Conservation (phyloP, 208 protist species). For the Trichomonas tenax region DNA sequence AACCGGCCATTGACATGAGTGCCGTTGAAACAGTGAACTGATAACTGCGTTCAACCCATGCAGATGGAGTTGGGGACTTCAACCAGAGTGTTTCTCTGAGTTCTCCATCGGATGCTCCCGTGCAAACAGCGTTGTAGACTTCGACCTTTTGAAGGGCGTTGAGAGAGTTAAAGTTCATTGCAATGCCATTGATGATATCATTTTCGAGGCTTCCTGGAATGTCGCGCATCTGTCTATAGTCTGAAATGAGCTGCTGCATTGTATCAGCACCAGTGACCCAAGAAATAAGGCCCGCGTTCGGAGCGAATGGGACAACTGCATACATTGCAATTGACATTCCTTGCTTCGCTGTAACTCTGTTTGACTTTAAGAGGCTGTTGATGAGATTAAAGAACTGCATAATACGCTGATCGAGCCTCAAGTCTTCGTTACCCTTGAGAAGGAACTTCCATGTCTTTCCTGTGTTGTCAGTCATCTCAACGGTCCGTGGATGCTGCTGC, state of each 20-base stretch:
- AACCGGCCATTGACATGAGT: slow-evolving; percentile 19
- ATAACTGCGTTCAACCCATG: background rate
- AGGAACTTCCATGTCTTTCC: background rate
- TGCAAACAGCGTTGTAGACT: background rate
- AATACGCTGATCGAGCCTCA: background rate
- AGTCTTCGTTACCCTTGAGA: slow-evolving; percentile 25
- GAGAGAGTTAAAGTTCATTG: background rate
- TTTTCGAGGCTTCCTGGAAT: background rate
- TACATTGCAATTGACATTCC: background rate
- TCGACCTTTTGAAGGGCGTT: background rate
- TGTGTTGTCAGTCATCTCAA: background rate
- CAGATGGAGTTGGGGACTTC: background rate
- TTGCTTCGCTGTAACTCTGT: background rate
- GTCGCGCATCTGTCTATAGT: background rate
- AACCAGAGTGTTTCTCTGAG: background rate
- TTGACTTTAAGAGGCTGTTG: background rate
- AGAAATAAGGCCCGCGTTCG: background rate
- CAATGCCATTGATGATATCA: background rate
- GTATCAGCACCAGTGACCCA: slow-evolving; percentile 5
- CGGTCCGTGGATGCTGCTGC: background rate
- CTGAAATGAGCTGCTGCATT: background rate
- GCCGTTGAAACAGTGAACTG: background rate
- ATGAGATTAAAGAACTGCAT: slow-evolving; percentile 23
- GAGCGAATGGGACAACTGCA: background rate
- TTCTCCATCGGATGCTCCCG: background rate